phyloP scores from a whole-genome alignment of 1,139 yeast species.

The Debaryomyces robertsiae region DNA sequence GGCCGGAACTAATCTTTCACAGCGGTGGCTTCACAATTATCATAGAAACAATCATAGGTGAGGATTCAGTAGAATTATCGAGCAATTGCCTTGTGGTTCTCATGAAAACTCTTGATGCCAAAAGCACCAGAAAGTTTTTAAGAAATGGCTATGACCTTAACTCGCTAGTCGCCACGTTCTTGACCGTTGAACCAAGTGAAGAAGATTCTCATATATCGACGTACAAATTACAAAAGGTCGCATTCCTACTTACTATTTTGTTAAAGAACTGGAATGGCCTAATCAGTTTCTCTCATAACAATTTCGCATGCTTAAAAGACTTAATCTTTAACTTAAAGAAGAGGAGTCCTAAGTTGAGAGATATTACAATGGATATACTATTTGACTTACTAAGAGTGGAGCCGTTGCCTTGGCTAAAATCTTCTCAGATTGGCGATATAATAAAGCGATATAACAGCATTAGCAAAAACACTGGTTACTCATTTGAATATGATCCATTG shows the following conservation, averaged over 20 bases:
- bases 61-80: slow-evolving; percentile 63
- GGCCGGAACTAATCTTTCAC: slow-evolving; percentile 61
- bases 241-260: slow-evolving; percentile 60
- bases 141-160: slow-evolving; percentile 67
- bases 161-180: slow-evolving; percentile 63
- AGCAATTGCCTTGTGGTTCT: slow-evolving; percentile 58
- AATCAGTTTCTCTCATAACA: slow-evolving; percentile 60
- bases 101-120: slow-evolving; percentile 60
- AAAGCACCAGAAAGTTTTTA: slow-evolving; percentile 57
- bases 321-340: slow-evolving; percentile 64
- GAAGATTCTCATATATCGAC: slow-evolving; percentile 15
- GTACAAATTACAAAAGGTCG: slow-evolving; percentile 56
- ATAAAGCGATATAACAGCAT: slow-evolving; percentile 17
- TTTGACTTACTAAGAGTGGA: slow-evolving; percentile 66
- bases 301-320: slow-evolving; percentile 58
- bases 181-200: slow-evolving; percentile 14
- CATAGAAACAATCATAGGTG: slow-evolving; percentile 54
- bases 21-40: slow-evolving; percentile 69
- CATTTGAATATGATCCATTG: slow-evolving; percentile 12
- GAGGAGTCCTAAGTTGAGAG: slow-evolving; percentile 59
- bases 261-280: slow-evolving; percentile 81
- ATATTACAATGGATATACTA: slow-evolving; percentile 68
- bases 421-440: slow-evolving; percentile 38
- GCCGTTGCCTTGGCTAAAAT: slow-evolving; percentile 59
- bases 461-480: slow-evolving; percentile 7